Base-by-base conservation (phyloP, 257 asterid genomes). In the Capsicum baccatum region DNA sequence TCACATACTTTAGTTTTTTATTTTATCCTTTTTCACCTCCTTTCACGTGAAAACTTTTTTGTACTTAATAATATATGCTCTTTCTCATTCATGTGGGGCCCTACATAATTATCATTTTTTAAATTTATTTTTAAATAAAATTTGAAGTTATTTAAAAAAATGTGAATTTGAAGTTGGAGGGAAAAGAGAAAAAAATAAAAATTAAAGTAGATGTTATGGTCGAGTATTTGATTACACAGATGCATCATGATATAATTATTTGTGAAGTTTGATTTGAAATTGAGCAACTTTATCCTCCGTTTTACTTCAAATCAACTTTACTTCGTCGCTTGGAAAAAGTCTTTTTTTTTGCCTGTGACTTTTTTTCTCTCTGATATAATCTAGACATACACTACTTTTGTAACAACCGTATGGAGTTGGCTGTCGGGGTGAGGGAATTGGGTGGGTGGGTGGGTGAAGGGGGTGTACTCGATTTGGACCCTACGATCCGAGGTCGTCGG, bases 41-140 rank as follows among this genome's bases (percentile, higher is more conserved):
- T 69, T 69, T 42, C 79, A 69, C 19, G 44, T 48, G 80, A 74
- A 74, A 52, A 73, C 60, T 1, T 48, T 48, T 66, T 73, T 73
- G 60, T 16, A 35, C 48, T 67, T 67, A 67, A 35, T 35, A 67
- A 35, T 67, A 35, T 19, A 35, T 37, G 52, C 37, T 66, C 10
- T 66, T 67, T 67, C 50, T 67, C 50, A 35, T 14, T 2, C 76
- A 37, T 67, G 76, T 67, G 50, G 50, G 21, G 9, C 6, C 50
- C 17, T 35, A 67, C 50, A 7, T 14, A 5, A 9, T 67, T 67
- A 14, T 67, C 50, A 6, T 67, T 67, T 2, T 39, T 35, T 35
- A 2, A 21, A 63, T 63, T 21, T 9, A 19, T 62, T 62, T 62
- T 33, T 60, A 60, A 2, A 60, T n/a, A n/a, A 60, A n/a, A n/a